Evolutionary conservation across 306 rosid species (phyloP).

Genomic region (Inga leiocalycina): DNA sequence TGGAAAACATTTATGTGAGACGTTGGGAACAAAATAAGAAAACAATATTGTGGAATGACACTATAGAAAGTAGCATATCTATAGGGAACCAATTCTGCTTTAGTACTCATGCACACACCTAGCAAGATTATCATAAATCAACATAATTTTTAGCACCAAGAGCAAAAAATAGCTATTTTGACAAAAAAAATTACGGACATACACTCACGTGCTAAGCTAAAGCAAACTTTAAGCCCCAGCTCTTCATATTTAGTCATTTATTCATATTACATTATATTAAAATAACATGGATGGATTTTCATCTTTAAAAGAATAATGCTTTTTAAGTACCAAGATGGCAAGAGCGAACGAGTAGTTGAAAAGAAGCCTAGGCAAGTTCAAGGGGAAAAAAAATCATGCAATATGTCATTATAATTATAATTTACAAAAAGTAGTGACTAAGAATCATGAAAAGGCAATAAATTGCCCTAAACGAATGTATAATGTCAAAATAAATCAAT

Average conservation of each 20-base stretch:
- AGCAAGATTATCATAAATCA: neutral
- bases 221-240: neutral
- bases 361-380: neutral
- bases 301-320: neutral
- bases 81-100: too few species aligned
- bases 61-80: neutral
- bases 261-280: neutral
- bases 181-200: neutral
- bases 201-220: neutral
- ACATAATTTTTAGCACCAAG: neutral
- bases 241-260: neutral
- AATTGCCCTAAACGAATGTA: neutral
- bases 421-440: constrained; percentile 1
- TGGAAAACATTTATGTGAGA: constrained; percentile 15
- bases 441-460: constrained; percentile 22
- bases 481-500: neutral
- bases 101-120: neutral
- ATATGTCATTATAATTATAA: neutral
- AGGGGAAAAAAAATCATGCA: constrained; percentile 4
- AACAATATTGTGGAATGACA: neutral
- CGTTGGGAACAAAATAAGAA: constrained; percentile 1
- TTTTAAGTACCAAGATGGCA: neutral
- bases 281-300: neutral
- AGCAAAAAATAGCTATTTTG: neutral
- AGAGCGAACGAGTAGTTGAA: neutral